phyloP scores from a whole-genome alignment of 495 filamentous ascomycete species.

The Talaromyces proteolyticus region DNA sequence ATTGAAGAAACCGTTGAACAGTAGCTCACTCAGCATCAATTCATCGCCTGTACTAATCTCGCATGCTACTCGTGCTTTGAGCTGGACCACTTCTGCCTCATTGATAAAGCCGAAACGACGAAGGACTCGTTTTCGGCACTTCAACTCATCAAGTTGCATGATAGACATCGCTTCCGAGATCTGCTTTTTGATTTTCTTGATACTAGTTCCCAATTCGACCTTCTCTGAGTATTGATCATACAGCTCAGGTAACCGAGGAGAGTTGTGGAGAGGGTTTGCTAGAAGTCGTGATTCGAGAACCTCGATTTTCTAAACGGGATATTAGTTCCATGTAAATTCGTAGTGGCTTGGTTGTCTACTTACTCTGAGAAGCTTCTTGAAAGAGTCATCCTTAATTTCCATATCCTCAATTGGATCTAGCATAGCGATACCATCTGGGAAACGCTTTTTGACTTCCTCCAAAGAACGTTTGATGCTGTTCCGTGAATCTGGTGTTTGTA shows the following conservation, averaged over 20 bases:
- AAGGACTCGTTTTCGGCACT: constrained; percentile 92
- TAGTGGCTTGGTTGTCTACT: constrained; percentile 11
- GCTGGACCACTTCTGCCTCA: constrained; percentile 85
- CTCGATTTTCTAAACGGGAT: constrained; percentile 71
- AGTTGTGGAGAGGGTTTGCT: constrained; percentile 83
- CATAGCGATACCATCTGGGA: constrained; percentile 86
- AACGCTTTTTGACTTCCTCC: constrained; percentile 71
- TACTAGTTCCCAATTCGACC: constrained; percentile 64
- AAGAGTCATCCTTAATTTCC: constrained; percentile 83
- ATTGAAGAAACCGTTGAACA: constrained; percentile 98
- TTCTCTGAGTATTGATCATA: constrained; percentile 83
- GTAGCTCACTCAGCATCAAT: constrained; percentile 80
- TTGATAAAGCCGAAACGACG: constrained; percentile 94
- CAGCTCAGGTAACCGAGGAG: constrained; percentile 70
- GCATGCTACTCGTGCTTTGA: constrained; percentile 94
- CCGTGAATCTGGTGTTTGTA: constrained; percentile 53
- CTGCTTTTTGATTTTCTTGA: constrained; percentile 81
- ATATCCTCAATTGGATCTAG: constrained; percentile 94
- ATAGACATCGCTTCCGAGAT: constrained; percentile 77
- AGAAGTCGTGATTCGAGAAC: constrained; percentile 90
- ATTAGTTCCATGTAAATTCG: constrained; percentile 1
- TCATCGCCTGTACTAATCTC: constrained; percentile 95
- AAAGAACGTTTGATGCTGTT: constrained; percentile 61
- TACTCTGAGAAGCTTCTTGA: constrained; percentile 84
- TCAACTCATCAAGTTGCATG: constrained; percentile 91